A percentile compares a stretch with the other conserved stretches of the same genome.
Evolutionary conservation across 495 filamentous ascomycete species (phyloP).

Genomic region (Aspergillus bertholletiae): DNA sequence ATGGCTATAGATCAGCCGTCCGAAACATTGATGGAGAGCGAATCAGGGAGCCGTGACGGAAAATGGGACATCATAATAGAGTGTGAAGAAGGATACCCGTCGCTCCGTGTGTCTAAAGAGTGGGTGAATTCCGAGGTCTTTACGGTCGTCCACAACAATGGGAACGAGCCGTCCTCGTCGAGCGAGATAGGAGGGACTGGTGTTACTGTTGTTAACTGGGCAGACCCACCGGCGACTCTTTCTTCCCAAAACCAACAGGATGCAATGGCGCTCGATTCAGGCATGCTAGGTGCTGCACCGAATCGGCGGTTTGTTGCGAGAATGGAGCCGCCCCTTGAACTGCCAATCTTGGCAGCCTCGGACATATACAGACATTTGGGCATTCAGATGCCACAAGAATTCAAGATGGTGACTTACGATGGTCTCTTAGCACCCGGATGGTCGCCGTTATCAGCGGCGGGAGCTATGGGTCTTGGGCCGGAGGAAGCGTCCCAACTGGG

Average conservation of each 20-base stretch:
- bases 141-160: conserved; percentile 18
- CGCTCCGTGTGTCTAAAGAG: conserved; percentile 44
- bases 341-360: conserved; percentile 64
- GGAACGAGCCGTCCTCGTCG: conserved; percentile 20
- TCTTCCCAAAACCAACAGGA: conserved; percentile 35
- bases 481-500: conserved; percentile 25
- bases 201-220: conserved; percentile 34
- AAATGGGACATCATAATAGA: conserved; percentile 41
- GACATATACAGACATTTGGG: conserved; percentile 66
- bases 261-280: conserved; percentile 44
- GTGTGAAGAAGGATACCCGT: conserved; percentile 48
- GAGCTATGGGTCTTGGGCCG: conserved; percentile 14
- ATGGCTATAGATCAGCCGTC: conserved; percentile 35
- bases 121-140: conserved; percentile 38
- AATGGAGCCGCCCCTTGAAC: conserved; percentile 77
- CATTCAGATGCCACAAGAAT: conserved; percentile 49
- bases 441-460: conserved; percentile 21
- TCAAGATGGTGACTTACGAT: conserved; percentile 60
- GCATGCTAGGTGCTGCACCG: conserved; percentile 50
- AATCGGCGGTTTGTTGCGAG: conserved; percentile 79
- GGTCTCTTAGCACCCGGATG: conserved; percentile 57
- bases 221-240: conserved; percentile 50
- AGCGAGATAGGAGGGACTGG: conserved; percentile 17
- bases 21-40: conserved; percentile 14
- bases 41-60: conserved; percentile 19